Evolutionary conservation across 2,329 filamentous ascomycete species (phyloP).

Genomic region (Trichoderma endophyticum): DNA sequence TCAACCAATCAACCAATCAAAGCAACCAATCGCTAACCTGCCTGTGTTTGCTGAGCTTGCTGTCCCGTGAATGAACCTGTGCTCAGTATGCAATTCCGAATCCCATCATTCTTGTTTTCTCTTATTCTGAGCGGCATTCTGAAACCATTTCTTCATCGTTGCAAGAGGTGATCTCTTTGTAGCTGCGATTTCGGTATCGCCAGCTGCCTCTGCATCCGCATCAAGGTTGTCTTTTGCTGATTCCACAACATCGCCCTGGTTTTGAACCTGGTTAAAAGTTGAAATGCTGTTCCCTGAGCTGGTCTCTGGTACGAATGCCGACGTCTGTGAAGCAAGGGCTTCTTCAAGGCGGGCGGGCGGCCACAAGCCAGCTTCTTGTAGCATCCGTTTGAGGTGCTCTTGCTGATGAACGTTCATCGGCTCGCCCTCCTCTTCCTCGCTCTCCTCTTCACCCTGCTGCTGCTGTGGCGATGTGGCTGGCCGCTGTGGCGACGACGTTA

Average conservation of each 20-base stretch:
- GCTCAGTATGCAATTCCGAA: background rate
- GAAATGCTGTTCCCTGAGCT: background rate
- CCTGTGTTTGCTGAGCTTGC: background rate
- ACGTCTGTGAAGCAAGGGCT: background rate
- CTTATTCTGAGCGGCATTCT: background rate
- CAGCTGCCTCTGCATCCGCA: background rate
- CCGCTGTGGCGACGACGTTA: background rate
- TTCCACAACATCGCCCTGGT: background rate
- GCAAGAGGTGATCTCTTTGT: background rate
- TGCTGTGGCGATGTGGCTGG: background rate
- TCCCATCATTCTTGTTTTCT: background rate
- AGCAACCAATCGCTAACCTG: background rate
- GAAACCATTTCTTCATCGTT: background rate
- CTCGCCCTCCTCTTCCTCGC: background rate
- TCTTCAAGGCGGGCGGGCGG: background rate
- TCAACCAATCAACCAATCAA: background rate
- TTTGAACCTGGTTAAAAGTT: background rate
- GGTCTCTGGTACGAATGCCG: background rate
- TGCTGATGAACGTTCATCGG: background rate
- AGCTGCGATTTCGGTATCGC: background rate
- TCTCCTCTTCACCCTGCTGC: background rate
- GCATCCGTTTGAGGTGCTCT: background rate
- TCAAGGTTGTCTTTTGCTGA: background rate
- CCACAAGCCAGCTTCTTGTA: background rate
- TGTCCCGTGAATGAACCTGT: background rate